Conservation (phyloP, 2,329 filamentous ascomycete species). For the Colletotrichum cordylinicola region DNA sequence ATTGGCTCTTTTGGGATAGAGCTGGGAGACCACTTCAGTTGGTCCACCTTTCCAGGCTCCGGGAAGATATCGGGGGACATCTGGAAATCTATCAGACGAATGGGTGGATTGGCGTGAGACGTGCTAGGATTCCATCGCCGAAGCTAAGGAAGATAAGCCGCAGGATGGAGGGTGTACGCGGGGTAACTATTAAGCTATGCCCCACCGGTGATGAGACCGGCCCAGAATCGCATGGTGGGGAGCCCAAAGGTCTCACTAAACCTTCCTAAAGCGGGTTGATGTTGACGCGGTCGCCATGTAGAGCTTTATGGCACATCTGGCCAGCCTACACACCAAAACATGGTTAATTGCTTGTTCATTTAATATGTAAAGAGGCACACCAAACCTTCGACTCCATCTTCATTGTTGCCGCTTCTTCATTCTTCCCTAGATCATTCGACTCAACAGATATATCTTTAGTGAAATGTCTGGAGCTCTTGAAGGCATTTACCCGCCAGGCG, state of each 20-base stretch:
- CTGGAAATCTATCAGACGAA: background rate
- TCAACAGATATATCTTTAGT: background rate
- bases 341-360: background rate
- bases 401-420: background rate
- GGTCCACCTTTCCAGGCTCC: background rate
- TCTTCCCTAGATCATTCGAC: background rate
- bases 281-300: background rate
- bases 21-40: background rate
- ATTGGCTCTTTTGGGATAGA: background rate
- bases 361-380: background rate
- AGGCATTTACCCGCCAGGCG: conserved; percentile 26
- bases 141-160: background rate
- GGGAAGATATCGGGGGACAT: background rate
- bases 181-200: background rate
- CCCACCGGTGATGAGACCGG: background rate
- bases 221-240: background rate
- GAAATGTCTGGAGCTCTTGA: conserved; percentile 24
- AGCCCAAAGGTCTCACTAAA: background rate
- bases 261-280: background rate
- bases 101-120: background rate
- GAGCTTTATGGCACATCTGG: background rate
- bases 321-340: background rate
- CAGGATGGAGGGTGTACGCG: background rate
- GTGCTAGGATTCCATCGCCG: background rate
- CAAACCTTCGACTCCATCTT: background rate